Evolutionary conservation across 169 alveolate genomes (phyloP).

Genomic region (Sarcocystis neurona): DNA sequence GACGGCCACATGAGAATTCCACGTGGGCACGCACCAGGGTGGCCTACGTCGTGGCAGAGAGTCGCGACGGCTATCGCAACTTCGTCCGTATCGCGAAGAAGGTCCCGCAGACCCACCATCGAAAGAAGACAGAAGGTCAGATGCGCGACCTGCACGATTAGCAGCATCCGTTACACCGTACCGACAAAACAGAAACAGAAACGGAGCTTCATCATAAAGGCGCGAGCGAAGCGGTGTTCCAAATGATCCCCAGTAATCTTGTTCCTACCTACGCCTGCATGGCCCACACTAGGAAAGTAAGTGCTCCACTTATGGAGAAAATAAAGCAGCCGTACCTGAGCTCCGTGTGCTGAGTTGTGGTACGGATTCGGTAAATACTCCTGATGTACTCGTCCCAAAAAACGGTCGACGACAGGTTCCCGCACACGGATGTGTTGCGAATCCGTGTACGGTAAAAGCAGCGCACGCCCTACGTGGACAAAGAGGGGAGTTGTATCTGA

Average conservation of each 20-base stretch:
- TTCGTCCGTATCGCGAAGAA: neutral
- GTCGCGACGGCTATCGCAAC: slow-evolving; percentile 77
- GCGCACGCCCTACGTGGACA: neutral
- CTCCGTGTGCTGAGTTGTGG: slow-evolving; percentile 70
- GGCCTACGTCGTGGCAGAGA: slow-evolving; percentile 91
- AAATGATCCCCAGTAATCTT: no score
- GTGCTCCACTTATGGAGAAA: no score
- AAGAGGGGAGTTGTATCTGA: neutral
- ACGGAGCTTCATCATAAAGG: no score
- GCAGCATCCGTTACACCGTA: no score
- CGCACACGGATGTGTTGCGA: neutral
- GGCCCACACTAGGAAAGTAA: no score
- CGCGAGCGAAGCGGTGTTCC: no score
- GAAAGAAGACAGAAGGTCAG: neutral
- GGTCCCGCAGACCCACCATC: neutral
- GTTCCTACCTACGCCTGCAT: no score
- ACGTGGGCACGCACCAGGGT: slow-evolving; percentile 81
- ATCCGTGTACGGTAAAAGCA: neutral
- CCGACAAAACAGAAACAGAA: no score
- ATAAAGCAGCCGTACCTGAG: slow-evolving; percentile 70
- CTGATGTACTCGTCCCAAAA: slow-evolving; percentile 1
- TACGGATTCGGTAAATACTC: slow-evolving; percentile 59
- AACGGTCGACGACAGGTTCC: neutral
- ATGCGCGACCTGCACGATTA: neutral
- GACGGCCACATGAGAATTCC: no score